A percentile compares a stretch with the other conserved stretches of the same genome.
Evolutionary conservation across 441 rosid genomes (phyloP).

Genomic region (Mallotus repandus): DNA sequence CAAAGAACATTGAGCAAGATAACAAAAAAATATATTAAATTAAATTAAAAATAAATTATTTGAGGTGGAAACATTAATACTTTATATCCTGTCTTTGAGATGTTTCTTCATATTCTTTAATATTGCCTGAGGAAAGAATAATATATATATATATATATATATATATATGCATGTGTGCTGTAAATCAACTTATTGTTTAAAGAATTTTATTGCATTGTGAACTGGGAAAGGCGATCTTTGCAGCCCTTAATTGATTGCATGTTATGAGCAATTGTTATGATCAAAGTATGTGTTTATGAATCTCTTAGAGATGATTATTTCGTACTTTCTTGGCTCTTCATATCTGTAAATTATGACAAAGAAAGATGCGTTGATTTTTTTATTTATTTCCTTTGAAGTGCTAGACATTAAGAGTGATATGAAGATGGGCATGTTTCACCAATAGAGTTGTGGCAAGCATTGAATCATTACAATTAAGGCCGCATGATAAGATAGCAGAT

Average conservation of each 20-base stretch:
- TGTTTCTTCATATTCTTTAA: neutral
- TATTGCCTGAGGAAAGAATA: neutral
- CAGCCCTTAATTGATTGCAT: neutral
- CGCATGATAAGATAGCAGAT: constrained; percentile 10
- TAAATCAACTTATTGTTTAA: neutral
- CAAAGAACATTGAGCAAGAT: constrained; percentile 15
- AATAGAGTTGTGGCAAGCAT: constrained; percentile 12
- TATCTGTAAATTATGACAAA: neutral
- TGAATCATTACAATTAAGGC: constrained; percentile 3
- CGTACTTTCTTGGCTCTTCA: neutral
- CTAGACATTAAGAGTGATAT: neutral
- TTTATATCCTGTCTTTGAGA: constrained; percentile 4
- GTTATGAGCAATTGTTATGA: neutral
- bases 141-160: too few species aligned
- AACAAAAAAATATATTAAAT: neutral
- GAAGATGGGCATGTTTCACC: constrained; percentile 5
- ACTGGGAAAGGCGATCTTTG: neutral
- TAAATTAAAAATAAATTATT: neutral
- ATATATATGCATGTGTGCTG: neutral
- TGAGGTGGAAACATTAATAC: constrained; percentile 12
- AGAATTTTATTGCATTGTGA: neutral
- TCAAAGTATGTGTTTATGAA: neutral
- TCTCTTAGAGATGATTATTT: neutral
- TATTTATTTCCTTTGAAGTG: too few species aligned
- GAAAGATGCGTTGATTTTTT: neutral